These are phyloP conservation scores for Sclerotiophoma versabilis DNA, from an alignment of 2,329 filamentous ascomycete genomes.

Conservation along the genomic window DNA sequence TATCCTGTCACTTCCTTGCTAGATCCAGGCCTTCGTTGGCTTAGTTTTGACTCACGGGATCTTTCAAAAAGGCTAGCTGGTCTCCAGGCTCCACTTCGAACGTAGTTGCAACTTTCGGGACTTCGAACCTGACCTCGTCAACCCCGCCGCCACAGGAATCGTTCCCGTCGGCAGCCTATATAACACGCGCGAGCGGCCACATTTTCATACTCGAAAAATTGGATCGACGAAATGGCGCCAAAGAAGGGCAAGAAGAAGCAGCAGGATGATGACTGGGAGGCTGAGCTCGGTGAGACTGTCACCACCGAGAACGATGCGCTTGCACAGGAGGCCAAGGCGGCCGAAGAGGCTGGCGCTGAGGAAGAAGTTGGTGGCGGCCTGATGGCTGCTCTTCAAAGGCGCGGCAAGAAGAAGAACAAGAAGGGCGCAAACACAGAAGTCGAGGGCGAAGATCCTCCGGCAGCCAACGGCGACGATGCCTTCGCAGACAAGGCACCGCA, in stretches of 20 bases:
- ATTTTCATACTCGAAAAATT: not conserved
- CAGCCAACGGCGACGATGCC: conserved; percentile 50
- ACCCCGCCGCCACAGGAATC: conserved; percentile 24
- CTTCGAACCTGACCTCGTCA: conserved; percentile 11
- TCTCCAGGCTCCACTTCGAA: conserved; percentile 15
- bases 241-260: conserved; percentile 92
- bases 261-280: conserved; percentile 95
- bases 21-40: conserved; percentile 37
- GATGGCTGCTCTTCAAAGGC: conserved; percentile 61
- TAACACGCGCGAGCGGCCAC: conserved; percentile 10
- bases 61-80: conserved; percentile 14
- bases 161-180: conserved; percentile 6
- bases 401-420: conserved; percentile 83
- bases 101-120: conserved; percentile 12
- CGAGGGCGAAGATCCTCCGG: conserved; percentile 68
- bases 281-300: conserved; percentile 82
- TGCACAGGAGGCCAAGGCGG: conserved; percentile 40
- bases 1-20: conserved; percentile 24
- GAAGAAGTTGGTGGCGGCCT: conserved; percentile 58
- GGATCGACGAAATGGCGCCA: conserved; percentile 73
- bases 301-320: conserved; percentile 65
- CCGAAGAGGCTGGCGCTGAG: conserved; percentile 51
- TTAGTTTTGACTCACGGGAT: conserved; percentile 33
- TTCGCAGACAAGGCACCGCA: conserved; percentile 74
- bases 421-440: conserved; percentile 72